Evolutionary conservation across 1,284 basidiomycete genomes (phyloP).

Genomic region (Phaffia rhodozyma): DNA sequence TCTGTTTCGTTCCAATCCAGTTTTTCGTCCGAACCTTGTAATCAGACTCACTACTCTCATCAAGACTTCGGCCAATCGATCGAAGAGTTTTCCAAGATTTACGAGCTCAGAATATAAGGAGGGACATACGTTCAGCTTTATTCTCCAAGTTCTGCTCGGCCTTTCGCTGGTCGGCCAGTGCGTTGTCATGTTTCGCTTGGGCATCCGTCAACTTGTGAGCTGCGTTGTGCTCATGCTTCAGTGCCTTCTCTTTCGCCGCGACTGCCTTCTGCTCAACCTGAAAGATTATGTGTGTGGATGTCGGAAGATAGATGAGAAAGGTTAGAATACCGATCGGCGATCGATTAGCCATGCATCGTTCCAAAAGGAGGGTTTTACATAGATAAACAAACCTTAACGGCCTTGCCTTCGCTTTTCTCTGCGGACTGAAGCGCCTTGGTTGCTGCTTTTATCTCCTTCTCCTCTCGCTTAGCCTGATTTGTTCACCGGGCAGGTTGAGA

Average conservation of each 20-base stretch:
- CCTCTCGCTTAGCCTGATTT: constrained; percentile 8
- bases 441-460: constrained; percentile 10
- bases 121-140: too few relatives aligned
- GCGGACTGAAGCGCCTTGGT: constrained; percentile 7
- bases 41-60: neutral
- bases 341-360: neutral
- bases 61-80: neutral
- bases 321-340: neutral
- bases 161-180: constrained; percentile 7
- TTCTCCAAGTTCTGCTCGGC: neutral
- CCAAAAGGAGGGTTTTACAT: neutral
- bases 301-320: neutral
- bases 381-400: constrained; percentile 6
- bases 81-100: too few relatives aligned
- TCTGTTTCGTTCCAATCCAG: neutral
- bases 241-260: constrained; percentile 5
- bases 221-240: constrained; percentile 14
- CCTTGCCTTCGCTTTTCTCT: constrained; percentile 10
- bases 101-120: too few relatives aligned
- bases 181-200: constrained; percentile 10
- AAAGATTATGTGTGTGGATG: neutral
- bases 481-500: neutral
- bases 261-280: constrained; percentile 14
- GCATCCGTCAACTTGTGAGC: constrained; percentile 4
- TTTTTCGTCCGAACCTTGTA: neutral